Conservation (phyloP, 2,329 filamentous ascomycete genomes). For the Hortaea werneckii region DNA sequence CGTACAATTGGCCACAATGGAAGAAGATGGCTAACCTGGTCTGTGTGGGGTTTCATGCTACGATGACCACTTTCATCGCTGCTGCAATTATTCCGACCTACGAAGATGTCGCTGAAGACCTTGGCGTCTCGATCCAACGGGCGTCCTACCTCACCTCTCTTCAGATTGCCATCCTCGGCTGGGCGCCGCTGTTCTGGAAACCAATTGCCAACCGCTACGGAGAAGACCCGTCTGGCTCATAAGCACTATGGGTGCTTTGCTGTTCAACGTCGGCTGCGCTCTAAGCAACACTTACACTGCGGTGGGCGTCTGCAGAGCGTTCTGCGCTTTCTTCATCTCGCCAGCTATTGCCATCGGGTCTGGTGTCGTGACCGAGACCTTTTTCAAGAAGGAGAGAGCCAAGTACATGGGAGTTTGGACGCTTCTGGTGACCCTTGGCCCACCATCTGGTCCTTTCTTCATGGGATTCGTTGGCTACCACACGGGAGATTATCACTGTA, state of each 20-base stretch:
- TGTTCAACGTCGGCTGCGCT: conserved; percentile 46
- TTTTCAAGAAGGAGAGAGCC: conserved; percentile 46
- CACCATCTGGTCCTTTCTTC: conserved; percentile 32
- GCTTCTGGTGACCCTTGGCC: conserved; percentile 40
- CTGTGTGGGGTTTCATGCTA: conserved; percentile 41
- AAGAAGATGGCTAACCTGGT: conserved; percentile 40
- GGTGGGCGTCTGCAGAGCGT: conserved; percentile 43
- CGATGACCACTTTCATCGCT: conserved; percentile 48
- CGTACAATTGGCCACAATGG: conserved; percentile 48
- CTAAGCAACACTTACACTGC: conserved; percentile 39
- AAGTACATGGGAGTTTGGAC: conserved; percentile 51
- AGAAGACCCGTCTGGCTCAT: conserved; percentile 46
- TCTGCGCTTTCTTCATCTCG: conserved; percentile 46
- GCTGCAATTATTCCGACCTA: conserved; percentile 47
- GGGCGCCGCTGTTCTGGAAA: conserved; percentile 47
- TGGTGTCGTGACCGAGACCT: conserved; percentile 48
- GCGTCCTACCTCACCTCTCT: conserved; percentile 46
- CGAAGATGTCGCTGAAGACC: conserved; percentile 41
- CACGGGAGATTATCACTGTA: conserved; percentile 39
- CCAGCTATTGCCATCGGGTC: conserved; percentile 46
- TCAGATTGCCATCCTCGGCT: conserved; percentile 46
- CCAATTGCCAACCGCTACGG: conserved; percentile 46
- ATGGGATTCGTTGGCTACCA: conserved; percentile 40
- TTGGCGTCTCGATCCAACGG: conserved; percentile 38
- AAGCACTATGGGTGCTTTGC: conserved; percentile 37